These are phyloP conservation scores for Neltuma alba DNA, from an alignment of 306 rosid species.

Conservation along the genomic window DNA sequence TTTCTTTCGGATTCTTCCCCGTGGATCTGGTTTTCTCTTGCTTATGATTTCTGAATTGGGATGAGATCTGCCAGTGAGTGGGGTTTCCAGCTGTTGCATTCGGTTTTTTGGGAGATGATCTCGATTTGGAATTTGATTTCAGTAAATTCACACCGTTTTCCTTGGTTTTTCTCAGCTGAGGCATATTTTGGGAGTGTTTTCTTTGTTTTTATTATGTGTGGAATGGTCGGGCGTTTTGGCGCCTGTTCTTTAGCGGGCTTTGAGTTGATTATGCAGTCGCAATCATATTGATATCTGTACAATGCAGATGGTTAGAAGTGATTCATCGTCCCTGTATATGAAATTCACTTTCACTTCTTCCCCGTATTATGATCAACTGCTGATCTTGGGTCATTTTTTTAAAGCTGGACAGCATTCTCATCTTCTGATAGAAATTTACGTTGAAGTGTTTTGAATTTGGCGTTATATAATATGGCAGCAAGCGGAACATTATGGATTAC, in stretches of 20 bases:
- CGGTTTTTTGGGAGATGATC: background rate
- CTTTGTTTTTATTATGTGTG: background rate
- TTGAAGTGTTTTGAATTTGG: background rate
- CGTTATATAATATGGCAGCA: background rate
- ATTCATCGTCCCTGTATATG: background rate
- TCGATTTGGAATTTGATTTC: constrained; percentile 17
- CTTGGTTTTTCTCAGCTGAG: constrained; percentile 19
- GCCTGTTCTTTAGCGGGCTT: constrained; percentile 32
- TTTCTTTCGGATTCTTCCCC: constrained; percentile 5
- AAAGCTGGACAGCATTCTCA: background rate
- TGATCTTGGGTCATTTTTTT: background rate
- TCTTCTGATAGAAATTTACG: background rate
- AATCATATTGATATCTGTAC: background rate
- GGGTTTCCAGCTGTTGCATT: background rate
- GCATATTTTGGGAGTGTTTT: background rate
- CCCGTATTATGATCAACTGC: background rate
- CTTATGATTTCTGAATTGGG: constrained; percentile 24
- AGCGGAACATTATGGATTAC: background rate
- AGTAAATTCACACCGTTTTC: background rate
- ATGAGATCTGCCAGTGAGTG: constrained; percentile 48
- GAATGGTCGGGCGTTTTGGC: background rate
- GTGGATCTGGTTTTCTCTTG: constrained; percentile 43
- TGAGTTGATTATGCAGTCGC: constrained; percentile 11
- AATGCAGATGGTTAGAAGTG: constrained; percentile 23
- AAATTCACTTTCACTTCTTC: constrained; percentile 28